Evolutionary conservation across 2,329 filamentous ascomycete species (phyloP), one percentile per base, ranked within the genome.

Genomic region (Escovopsis weberi): DNA sequence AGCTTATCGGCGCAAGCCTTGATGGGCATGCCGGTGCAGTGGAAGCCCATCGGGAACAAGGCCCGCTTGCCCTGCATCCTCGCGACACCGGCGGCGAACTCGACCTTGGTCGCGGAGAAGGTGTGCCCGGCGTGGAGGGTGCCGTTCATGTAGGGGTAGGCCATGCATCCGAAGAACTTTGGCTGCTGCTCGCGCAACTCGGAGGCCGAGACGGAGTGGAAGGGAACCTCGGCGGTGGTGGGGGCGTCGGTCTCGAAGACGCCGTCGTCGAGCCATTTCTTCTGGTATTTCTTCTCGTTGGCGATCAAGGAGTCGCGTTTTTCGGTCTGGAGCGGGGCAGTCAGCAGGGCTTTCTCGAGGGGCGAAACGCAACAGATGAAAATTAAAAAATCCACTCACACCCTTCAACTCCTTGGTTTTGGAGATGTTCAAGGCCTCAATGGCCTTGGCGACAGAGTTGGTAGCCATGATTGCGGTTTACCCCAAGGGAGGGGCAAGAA

Each of bases 1-100:
- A 98, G 76, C 70, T 96, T 96, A 69, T 98, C 89, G 43, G 91
- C 87, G 56, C 85, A 93, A 6, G 91, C 88, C 66, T 95, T 95
- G 70, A 98, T 98, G 38, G 88, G 87, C 82, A 98, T 93, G 54
- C 91, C 91, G 0, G 89, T 96, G 66, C 63, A 65, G 70, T 98
- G 91, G 68, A 87, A 98, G 30, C 89, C 91, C 57, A 91, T 81
- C 44, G 91, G 91, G 60, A 91, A 95, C 42, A 96, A 70, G 44
- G 81, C 73, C 42, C 82, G 74, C 69, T 89, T 89, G 56, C 91
- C 91, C 60, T 87, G 78, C 85, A 96, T 93, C 43, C 89, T 75
- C 38, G 83, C 81, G 58, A 86, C 88, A 37, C 89, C 86, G 23
- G 82, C 77, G 45, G 80, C 81, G 62, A 96, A 98, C 65, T 98